A percentile compares a stretch with the other conserved stretches of the same genome.
Conservation (phyloP, 73 alveolate genomes). For the Tetrahymena borealis region DNA sequence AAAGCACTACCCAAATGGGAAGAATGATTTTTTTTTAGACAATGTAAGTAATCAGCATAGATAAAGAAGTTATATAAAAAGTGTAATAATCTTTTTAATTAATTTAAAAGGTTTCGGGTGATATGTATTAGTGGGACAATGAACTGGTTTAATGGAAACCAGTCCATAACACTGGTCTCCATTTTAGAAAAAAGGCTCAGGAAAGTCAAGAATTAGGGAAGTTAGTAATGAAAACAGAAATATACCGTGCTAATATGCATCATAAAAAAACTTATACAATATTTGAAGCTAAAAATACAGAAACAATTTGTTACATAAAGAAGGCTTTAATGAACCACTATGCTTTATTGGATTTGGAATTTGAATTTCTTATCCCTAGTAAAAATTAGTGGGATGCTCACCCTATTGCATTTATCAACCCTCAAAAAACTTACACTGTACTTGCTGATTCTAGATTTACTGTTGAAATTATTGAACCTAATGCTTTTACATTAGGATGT, state of each 20-base stretch:
- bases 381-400: constrained; percentile 37
- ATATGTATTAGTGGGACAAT: background rate
- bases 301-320: constrained; percentile 15
- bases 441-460: constrained; percentile 34
- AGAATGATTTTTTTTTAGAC: background rate
- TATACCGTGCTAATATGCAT: background rate
- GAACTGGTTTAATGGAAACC: background rate
- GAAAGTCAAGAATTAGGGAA: background rate
- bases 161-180: background rate
- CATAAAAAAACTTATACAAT: background rate
- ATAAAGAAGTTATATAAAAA: background rate
- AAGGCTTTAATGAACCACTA: constrained; percentile 18
- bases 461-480: background rate
- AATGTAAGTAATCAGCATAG: background rate
- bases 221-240: background rate
- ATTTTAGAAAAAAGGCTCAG: background rate
- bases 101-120: background rate
- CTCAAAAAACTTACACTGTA: constrained; percentile 19
- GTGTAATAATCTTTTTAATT: background rate
- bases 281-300: constrained; percentile 1
- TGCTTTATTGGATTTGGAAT: constrained; percentile 5
- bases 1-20: background rate
- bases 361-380: constrained; percentile 28
- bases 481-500: background rate
- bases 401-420: constrained; percentile 26